Evolutionary conservation across 2,329 filamentous ascomycete species (phyloP), one percentile per base, ranked within the genome.

Genomic region (Cladosporium sp.): DNA sequence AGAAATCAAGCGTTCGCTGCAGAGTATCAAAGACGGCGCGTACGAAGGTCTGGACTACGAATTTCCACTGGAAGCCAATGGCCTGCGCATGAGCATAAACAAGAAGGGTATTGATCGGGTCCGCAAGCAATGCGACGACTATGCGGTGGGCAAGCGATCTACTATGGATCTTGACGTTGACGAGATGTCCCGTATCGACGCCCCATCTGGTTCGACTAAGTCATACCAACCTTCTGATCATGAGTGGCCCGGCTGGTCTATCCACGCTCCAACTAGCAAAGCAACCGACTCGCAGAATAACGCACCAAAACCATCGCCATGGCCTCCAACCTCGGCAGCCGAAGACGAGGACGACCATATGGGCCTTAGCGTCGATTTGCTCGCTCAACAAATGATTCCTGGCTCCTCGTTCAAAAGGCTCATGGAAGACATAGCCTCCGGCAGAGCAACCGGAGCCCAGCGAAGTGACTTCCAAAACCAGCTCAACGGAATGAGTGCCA

Each of bases 41-140:
- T 90, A 90, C 0, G 80, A 87, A 20, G 88, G 96, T 59, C 83
- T 91, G 58, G 93, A 90, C 0, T 97, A 96, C 70, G 89, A 91
- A 66, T 97, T 96, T 72, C 92, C 89, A 22, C 82, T 85, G 54
- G 80, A 84, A 51, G 78, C 76, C 0, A 84, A 82, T 63, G 85
- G 83, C 4, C 69, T 75, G 19, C 75, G 77, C 11, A 67, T 83
- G 59, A 78, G 78, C n/a, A 74, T 85, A 34, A 36, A 49, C n/a
- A 30, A 14, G 12, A 15, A 14, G 6, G 15, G 15, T 6, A 20
- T 56, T 19, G 40, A 56, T 43, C 25, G n/a, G 22, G 17, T 55
- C 9, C 39, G 39, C n/a, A 11, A 19, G 7, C 38, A 49, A 34
- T 1, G 1, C 9, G 34, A 34, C 1, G 20, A 47, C 3, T 28